phyloP scores from a whole-genome alignment of 2,329 filamentous ascomycete genomes.

The Alternaria sp. region DNA sequence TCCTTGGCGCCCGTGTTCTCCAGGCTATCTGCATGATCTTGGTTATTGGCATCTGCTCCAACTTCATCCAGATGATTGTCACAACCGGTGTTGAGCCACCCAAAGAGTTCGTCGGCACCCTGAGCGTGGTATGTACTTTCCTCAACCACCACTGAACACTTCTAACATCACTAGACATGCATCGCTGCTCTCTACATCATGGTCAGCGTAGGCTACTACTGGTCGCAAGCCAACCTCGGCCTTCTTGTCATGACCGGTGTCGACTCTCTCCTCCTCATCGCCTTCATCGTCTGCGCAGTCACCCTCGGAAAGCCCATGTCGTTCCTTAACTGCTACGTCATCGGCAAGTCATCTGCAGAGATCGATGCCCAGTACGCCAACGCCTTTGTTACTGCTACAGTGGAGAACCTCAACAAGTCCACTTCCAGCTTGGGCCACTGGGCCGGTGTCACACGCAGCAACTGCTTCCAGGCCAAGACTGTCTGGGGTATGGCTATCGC shows the following conservation, averaged over 20 bases:
- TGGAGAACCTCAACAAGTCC: slow-evolving; percentile 58
- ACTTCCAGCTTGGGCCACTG: slow-evolving; percentile 60
- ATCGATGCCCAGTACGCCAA: slow-evolving; percentile 57
- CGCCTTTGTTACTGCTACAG: slow-evolving; percentile 60
- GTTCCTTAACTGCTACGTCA: slow-evolving; percentile 72
- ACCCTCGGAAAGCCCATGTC: slow-evolving; percentile 81
- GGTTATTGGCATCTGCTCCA: slow-evolving; percentile 79
- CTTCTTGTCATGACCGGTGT: slow-evolving; percentile 73
- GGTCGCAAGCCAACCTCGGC: slow-evolving; percentile 77
- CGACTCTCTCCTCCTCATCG: slow-evolving; percentile 75
- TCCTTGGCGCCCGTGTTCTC: slow-evolving; percentile 73
- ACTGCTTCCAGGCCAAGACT: slow-evolving; percentile 84
- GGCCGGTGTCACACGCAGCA: slow-evolving; percentile 64
- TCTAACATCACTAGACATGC: slow-evolving; percentile 65
- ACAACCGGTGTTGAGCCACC: slow-evolving; percentile 69
- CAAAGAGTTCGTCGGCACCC: slow-evolving; percentile 75
- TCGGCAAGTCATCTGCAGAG: slow-evolving; percentile 56
- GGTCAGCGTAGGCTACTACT: slow-evolving; percentile 75
- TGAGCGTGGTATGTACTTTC: slow-evolving; percentile 72
- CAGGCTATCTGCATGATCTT: slow-evolving; percentile 75
- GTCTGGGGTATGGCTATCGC: slow-evolving; percentile 87
- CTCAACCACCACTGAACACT: not conserved
- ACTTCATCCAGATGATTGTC: slow-evolving; percentile 81
- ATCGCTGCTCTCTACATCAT: slow-evolving; percentile 78
- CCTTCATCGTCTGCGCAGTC: slow-evolving; percentile 77